Evolutionary conservation across 2,329 filamentous ascomycete genomes (phyloP).

Genomic region (Paraconiothyrium sp.): DNA sequence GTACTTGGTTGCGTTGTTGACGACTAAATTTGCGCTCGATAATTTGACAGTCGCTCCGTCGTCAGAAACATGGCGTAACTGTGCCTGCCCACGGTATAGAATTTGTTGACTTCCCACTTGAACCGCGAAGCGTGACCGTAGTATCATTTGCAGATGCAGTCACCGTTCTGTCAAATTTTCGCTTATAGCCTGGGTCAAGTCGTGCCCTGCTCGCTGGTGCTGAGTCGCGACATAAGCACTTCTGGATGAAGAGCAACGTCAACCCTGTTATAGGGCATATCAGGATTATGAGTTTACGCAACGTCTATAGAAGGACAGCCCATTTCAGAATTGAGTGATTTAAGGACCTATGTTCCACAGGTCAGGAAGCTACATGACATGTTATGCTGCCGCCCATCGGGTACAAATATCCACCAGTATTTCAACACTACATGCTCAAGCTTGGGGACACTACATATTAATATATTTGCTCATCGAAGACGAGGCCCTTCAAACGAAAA

Average conservation of each 20-base stretch:
- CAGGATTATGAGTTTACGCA: constrained; percentile 21
- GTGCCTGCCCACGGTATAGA: not conserved
- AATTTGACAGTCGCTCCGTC: not conserved
- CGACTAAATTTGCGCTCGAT: not conserved
- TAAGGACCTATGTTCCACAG: constrained; percentile 8
- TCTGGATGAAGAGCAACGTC: not conserved
- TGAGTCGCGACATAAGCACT: no score
- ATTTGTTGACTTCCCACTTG: constrained; percentile 5
- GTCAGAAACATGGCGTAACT: not conserved
- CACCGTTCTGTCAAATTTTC: not conserved
- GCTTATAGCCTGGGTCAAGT: no score
- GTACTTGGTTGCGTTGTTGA: constrained; percentile 21
- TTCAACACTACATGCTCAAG: no score
- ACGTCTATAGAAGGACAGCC: constrained; percentile 20
- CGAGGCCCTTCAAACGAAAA: not conserved
- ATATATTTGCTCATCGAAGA: no score
- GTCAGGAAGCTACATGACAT: no score
- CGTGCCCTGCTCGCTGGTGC: no score
- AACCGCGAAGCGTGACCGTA: not conserved
- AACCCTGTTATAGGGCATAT: constrained; percentile 11
- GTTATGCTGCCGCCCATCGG: no score
- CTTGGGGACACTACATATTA: no score
- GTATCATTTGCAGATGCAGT: not conserved
- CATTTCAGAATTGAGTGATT: not conserved
- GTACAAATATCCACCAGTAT: no score